Base-by-base conservation (phyloP, 352 stramenopile genomes). In the Pythium dissotocum region DNA sequence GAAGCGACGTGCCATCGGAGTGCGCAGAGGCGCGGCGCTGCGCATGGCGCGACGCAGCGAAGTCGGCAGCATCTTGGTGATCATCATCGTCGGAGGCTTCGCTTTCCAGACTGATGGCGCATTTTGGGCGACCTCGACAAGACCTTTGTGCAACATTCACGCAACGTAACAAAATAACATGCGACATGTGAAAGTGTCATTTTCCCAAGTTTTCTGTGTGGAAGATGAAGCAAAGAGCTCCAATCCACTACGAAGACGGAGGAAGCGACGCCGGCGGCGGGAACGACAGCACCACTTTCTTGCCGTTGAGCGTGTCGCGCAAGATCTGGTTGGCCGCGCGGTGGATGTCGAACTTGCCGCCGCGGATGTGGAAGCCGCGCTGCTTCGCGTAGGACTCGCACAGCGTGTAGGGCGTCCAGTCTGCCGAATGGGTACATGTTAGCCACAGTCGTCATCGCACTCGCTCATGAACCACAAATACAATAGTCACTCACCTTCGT, bases 251-350 rank as follows among this genome's bases (percentile, higher is more conserved):
- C 42, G 44, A 26, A 26, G 21, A 52, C 6, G 16, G 44, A 6
- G 21, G 46, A 30, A 30, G n/a, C 46, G 46, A 13, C 6, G 26
- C 28, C 13, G 85, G 85, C 21, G 85, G 85, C 0, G 85, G 83
- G 65, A 95, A 95, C 18, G 79, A 88, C 21, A 95, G 72, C 61
- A 93, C 82, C 61, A 92, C 80, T 54, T 95, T 95, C 63, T 88
- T 88, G n/a, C 87, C 87, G 54, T 81, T 87, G 12, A 95, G 75
- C 30, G 87, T 90, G 62, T 95, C 83, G 18, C 87, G 85, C 33
- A 95, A 75, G 52, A 95, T 69, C 18, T 66, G 56, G 61, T 95
- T 95, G 54, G 85, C 85, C 0, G 83, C 85, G 40, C 87, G 82
- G 53, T 91, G 77, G n/a, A 92, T 78, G 71, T 95, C 87, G 35